These are phyloP conservation scores for Gryganskiella cystojenkinii DNA, from an alignment of 192 early-diverging fungal genomes.

Conservation along the genomic window DNA sequence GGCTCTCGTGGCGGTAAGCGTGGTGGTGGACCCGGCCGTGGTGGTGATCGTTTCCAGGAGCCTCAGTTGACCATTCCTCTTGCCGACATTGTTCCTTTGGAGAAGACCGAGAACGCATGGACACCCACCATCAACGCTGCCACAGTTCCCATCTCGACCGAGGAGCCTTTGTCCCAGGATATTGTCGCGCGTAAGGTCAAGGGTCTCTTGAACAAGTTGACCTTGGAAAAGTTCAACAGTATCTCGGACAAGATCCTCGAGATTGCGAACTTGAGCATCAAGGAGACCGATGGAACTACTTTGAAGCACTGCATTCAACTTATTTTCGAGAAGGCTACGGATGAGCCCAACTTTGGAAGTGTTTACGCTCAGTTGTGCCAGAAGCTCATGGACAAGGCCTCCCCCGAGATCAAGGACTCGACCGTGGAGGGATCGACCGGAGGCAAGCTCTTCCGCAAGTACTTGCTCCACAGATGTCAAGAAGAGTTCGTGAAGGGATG, in stretches of 20 bases:
- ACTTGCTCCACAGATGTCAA: conserved; percentile 94
- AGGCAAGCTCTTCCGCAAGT: conserved; percentile 86
- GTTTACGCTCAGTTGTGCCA: conserved; percentile 93
- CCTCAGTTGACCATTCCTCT: conserved; percentile 60
- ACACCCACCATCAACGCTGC: conserved; percentile 63
- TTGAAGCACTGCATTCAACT: conserved; percentile 86
- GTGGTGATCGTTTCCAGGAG: conserved; percentile 59
- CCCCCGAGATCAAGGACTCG: conserved; percentile 67
- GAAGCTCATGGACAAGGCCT: conserved; percentile 76
- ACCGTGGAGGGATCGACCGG: conserved; percentile 68
- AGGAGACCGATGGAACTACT: conserved; percentile 74
- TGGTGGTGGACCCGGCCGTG: conserved; percentile 65
- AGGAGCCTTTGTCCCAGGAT: conserved; percentile 63
- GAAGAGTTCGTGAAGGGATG: conserved; percentile 92
- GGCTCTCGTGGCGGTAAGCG: conserved; percentile 66
- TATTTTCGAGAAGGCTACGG: conserved; percentile 95
- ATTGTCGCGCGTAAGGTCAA: conserved; percentile 83
- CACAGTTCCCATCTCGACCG: conserved; percentile 34
- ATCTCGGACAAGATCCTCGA: conserved; percentile 87
- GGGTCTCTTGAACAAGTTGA: conserved; percentile 96
- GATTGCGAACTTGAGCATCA: conserved; percentile 76
- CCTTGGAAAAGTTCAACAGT: conserved; percentile 92
- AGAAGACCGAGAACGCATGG: conserved; percentile 88
- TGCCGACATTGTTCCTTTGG: conserved; percentile 81
- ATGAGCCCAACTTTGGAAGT: conserved; percentile 90